phyloP scores from a whole-genome alignment of 257 asterid species.

The Marsdenia floribunda region DNA sequence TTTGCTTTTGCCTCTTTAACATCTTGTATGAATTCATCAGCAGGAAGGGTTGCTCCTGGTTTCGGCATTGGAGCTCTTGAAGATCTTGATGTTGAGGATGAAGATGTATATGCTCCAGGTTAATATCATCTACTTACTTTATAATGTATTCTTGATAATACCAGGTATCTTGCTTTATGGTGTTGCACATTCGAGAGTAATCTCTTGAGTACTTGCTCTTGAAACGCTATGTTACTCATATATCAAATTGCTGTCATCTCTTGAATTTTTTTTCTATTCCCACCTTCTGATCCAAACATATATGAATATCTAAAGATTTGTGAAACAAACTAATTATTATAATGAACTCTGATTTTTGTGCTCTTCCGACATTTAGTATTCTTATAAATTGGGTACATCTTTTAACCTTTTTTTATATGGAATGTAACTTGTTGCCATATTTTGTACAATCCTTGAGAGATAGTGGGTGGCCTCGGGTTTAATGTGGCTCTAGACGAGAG shows the following conservation, averaged over 20 bases:
- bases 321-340: not conserved
- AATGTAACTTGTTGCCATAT: not conserved
- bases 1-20: slow-evolving; percentile 18
- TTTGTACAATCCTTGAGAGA: not conserved
- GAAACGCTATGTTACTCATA: not conserved
- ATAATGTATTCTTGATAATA: not conserved
- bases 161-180: not conserved
- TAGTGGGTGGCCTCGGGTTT: not conserved
- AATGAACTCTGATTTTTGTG: not conserved
- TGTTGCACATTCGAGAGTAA: not conserved
- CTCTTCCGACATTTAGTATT: not conserved
- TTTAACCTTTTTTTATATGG: not conserved
- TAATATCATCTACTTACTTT: slow-evolving; percentile 16
- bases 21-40: slow-evolving; percentile 23
- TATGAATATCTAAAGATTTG: not conserved
- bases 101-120: slow-evolving; percentile 85
- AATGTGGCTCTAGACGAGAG: not conserved
- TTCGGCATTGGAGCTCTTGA: slow-evolving; percentile 97
- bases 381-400: not conserved
- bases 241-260: not conserved
- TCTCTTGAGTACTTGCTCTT: not conserved
- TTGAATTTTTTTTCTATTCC: not conserved
- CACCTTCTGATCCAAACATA: not conserved
- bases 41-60: slow-evolving; percentile 90
- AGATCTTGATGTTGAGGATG: slow-evolving; percentile 92